Conservation (phyloP, 108 stramenopile species). For the Stephanodiscus minutulus region DNA sequence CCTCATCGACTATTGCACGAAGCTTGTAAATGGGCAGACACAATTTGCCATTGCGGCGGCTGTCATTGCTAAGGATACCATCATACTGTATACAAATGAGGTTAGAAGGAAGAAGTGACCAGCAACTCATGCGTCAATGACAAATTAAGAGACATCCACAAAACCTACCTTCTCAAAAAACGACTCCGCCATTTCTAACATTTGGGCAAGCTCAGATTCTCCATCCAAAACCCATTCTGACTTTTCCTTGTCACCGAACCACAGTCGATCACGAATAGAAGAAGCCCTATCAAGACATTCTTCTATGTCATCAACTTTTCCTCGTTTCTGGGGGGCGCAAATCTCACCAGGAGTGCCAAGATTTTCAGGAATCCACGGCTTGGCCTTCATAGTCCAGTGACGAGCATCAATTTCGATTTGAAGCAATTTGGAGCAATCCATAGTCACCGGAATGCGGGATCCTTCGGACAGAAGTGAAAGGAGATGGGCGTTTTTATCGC, state of each 20-base stretch:
- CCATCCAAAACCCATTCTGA: slow-evolving; percentile 60
- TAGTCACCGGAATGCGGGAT: slow-evolving; percentile 75
- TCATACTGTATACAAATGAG: slow-evolving; percentile 45
- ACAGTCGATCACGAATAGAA: slow-evolving; percentile 61
- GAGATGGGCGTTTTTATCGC: slow-evolving; percentile 37
- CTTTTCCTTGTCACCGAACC: slow-evolving; percentile 48
- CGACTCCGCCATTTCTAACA: slow-evolving; percentile 57
- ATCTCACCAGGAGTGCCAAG: slow-evolving; percentile 29
- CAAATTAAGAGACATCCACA: neutral
- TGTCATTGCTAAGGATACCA: slow-evolving; percentile 61
- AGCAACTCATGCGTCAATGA: neutral
- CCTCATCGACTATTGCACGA: slow-evolving; percentile 58
- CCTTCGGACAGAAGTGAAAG: slow-evolving; percentile 72
- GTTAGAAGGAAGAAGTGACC: neutral
- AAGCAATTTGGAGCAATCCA: slow-evolving; percentile 66
- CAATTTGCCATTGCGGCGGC: slow-evolving; percentile 55
- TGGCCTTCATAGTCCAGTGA: slow-evolving; percentile 70
- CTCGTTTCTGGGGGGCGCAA: slow-evolving; percentile 47
- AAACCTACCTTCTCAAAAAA: slow-evolving; percentile 74
- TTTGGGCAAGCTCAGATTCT: slow-evolving; percentile 56
- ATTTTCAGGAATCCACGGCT: slow-evolving; percentile 64
- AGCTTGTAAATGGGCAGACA: slow-evolving; percentile 59
- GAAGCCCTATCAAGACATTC: slow-evolving; percentile 70
- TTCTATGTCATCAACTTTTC: slow-evolving; percentile 73
- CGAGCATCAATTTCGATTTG: slow-evolving; percentile 80